These are phyloP conservation scores for Ilyonectria destructans DNA, from an alignment of 2,329 filamentous ascomycete species.

Conservation along the genomic window DNA sequence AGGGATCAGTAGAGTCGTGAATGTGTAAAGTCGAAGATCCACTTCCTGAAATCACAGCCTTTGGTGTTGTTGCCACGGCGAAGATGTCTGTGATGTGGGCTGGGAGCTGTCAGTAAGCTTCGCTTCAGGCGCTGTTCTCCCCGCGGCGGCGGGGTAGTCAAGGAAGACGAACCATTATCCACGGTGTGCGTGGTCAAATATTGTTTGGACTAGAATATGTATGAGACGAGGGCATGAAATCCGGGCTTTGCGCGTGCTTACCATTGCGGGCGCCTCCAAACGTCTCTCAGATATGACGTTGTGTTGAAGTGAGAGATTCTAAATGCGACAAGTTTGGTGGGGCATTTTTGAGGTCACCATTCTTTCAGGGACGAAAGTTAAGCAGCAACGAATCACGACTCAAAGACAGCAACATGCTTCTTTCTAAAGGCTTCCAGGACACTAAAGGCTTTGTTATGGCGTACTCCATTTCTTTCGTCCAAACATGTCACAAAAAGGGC, in stretches of 20 bases:
- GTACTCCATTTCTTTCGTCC: not conserved
- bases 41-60: conserved; percentile 84
- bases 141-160: conserved; percentile 51
- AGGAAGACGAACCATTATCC: conserved; percentile 78
- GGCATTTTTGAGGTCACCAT: conserved; percentile 24
- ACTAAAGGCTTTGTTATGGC: not conserved
- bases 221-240: conserved; percentile 19
- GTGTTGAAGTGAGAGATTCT: conserved; percentile 45
- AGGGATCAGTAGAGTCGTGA: conserved; percentile 80
- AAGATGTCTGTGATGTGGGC: conserved; percentile 91
- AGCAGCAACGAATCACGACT: conserved; percentile 5
- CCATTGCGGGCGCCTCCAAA: conserved; percentile 45
- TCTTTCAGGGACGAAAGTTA: not conserved
- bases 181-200: conserved; percentile 95
- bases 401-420: not conserved
- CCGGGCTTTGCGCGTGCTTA: conserved; percentile 31
- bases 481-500: not conserved
- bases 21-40: conserved; percentile 88
- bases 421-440: not conserved
- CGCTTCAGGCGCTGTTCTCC: conserved; percentile 33
- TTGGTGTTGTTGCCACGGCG: conserved; percentile 82
- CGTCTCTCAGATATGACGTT: conserved; percentile 42
- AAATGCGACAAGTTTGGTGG: conserved; percentile 30
- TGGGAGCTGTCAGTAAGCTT: conserved; percentile 56
- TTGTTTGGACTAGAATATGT: conserved; percentile 86